Evolutionary conservation across 2,329 filamentous ascomycete genomes (phyloP), one percentile per base, ranked within the genome.

Genomic region (Teratosphaeria gauchensis): DNA sequence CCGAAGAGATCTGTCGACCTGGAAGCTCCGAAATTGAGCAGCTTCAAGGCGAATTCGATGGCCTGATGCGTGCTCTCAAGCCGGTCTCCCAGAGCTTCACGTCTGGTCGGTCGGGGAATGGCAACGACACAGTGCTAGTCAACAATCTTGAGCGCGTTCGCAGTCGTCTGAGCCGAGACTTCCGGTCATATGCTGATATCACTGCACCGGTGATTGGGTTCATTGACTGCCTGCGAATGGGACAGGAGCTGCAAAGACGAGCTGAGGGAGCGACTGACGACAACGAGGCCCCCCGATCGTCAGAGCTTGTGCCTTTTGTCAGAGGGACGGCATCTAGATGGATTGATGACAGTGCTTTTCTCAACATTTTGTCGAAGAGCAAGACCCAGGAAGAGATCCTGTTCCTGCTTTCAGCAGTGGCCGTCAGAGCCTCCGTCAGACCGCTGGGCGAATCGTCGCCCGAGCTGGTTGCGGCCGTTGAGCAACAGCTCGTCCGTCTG

Each of bases 131-230:
- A 12, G 52, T 58, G 9, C 54, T 53, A 48, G 65, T 56, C 71
- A 73, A 57, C 42, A 71, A 65, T 71, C 68, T 59, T 55, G 82
- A 33, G 6, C 84, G 88, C 61, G 83, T 96, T 46, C 83, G 88
- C 55, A 77, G 81, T 57, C 83, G 92, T 52, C 80, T 99, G 7
- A 81, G 80, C 1, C 78, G 82, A 32, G 80, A 84, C 38, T 95
- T 91, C 69, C 82, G 85, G 46, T 84, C 85, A 14, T 97, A 96
- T 67, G 89, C 90, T 61, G 94, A 99, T 69, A 83, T 97, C 65
- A 89, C 88, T 0, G 79, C 83, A 52, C 92, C 90, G 3, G 81
- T 90, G 11, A 80, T 90, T 52, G 89, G 88, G 56, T 88, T 96
- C 63, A 77, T 97, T 51, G 84, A 88, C 59, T 89, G 89, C 65